These are phyloP conservation scores for Zygoascus tannicola DNA, from an alignment of 805 yeast species.

Conservation along the genomic window DNA sequence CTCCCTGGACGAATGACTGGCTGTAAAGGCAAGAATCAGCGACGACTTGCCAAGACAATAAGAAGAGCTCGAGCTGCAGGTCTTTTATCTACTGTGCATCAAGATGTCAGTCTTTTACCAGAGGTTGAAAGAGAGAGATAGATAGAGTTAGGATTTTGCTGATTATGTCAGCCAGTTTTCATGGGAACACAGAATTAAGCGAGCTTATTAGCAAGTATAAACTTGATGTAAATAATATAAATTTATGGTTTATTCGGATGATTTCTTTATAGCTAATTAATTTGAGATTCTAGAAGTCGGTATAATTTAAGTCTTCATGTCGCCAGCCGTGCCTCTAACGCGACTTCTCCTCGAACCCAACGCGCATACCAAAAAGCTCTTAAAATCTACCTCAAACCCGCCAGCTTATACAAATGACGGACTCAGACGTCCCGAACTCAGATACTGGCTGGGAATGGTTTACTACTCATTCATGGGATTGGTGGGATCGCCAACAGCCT, in stretches of 20 bases:
- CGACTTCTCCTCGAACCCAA: neutral
- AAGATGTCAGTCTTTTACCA: slow-evolving; percentile 3
- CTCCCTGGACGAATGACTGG: slow-evolving; percentile 66
- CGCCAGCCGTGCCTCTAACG: neutral
- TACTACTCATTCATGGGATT: neutral
- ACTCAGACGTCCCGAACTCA: neutral
- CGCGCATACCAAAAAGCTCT: neutral
- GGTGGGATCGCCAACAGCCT: too few relatives aligned
- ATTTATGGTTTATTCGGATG: too few relatives aligned
- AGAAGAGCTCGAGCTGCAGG: slow-evolving; percentile 77
- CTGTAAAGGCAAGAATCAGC: slow-evolving; percentile 56
- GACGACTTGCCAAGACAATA: slow-evolving; percentile 62
- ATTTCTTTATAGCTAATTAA: too few relatives aligned
- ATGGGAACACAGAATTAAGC: too few relatives aligned
- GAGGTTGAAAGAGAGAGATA: neutral
- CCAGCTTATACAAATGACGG: too few relatives aligned
- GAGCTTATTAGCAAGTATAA: too few relatives aligned
- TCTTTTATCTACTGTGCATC: slow-evolving; percentile 64
- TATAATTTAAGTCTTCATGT: too few relatives aligned
- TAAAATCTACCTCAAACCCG: too few relatives aligned
- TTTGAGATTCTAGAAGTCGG: too few relatives aligned
- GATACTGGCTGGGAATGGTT: slow-evolving; percentile 4
- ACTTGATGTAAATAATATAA: too few relatives aligned
- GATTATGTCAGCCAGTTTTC: too few relatives aligned
- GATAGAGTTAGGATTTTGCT: too few relatives aligned